phyloP scores from a whole-genome alignment of 1,139 yeast species.

The Magnusiomyces tetraspermus region DNA sequence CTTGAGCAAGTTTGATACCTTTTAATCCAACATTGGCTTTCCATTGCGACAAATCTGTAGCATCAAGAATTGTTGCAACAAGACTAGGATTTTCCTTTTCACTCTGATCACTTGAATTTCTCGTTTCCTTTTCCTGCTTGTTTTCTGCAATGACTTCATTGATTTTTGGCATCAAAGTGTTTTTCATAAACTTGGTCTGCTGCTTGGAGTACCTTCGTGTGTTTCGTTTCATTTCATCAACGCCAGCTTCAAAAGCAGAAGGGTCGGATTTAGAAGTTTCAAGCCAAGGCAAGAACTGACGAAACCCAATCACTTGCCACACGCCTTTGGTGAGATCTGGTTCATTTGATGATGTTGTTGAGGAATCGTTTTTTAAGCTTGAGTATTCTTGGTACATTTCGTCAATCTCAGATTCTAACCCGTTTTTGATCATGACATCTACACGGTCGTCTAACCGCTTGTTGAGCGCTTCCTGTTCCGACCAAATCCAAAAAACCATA shows the following conservation, averaged over 20 bases:
- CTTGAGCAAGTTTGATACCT: conserved; percentile 44
- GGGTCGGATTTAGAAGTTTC: conserved; percentile 22
- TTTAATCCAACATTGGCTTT: conserved; percentile 42
- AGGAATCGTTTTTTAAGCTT: conserved; percentile 5
- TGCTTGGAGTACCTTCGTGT: conserved; percentile 82
- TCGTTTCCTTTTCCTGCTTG: not conserved
- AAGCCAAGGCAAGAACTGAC: conserved; percentile 83
- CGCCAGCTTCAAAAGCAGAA: conserved; percentile 37
- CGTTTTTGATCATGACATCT: conserved; percentile 65
- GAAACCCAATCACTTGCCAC: conserved; percentile 94
- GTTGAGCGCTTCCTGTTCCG: conserved; percentile 52
- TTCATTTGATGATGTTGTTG: conserved; percentile 27
- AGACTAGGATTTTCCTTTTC: conserved; percentile 51
- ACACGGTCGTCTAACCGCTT: conserved; percentile 66
- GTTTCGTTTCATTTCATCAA: conserved; percentile 69
- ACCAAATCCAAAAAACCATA: conserved; percentile 74
- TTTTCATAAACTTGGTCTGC: conserved; percentile 90
- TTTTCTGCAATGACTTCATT: conserved; percentile 8
- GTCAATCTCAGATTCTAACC: conserved; percentile 51
- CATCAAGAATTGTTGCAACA: conserved; percentile 58
- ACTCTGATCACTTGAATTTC: not conserved
- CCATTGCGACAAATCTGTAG: conserved; percentile 65
- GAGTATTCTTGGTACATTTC: conserved; percentile 37
- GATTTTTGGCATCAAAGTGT: conserved; percentile 53
- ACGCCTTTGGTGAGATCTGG: conserved; percentile 56